Evolutionary conservation across 768 basidiomycete genomes (phyloP).

Genomic region (Exsudoporus frostii): DNA sequence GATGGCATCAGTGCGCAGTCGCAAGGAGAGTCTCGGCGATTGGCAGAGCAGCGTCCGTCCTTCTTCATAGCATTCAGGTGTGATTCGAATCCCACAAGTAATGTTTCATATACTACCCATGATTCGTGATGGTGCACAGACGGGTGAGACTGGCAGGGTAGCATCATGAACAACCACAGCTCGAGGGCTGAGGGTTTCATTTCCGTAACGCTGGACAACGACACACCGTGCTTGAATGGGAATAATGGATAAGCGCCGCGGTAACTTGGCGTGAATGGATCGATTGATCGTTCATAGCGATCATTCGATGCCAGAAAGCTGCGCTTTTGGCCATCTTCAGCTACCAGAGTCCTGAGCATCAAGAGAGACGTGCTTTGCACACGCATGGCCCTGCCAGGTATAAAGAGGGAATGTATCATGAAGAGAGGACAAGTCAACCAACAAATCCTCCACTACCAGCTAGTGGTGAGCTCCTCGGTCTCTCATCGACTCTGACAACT

Average conservation of each 20-base stretch:
- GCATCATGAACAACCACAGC: neutral
- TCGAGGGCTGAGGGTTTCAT: conserved; percentile 9
- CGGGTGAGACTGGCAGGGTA: too few species aligned
- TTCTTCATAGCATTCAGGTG: neutral
- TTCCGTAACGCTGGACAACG: neutral
- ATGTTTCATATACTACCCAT: neutral
- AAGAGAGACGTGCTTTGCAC: neutral
- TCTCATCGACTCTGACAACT: neutral
- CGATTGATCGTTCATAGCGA: neutral
- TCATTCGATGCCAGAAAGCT: neutral
- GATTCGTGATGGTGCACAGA: neutral
- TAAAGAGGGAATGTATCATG: conserved; percentile 7
- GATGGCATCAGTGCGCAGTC: neutral
- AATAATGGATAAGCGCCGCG: neutral
- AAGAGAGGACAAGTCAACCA: neutral
- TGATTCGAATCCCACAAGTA: neutral
- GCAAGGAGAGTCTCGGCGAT: neutral
- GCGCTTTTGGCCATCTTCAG: neutral
- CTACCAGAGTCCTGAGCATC: neutral
- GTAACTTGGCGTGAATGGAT: neutral
- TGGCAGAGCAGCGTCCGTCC: neutral
- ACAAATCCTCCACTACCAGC: neutral
- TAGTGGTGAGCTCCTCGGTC: conserved; percentile 7
- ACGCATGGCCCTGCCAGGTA: conserved; percentile 2
- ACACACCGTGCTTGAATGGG: neutral